Base-by-base conservation (phyloP, 345 rosid species). In the Brassica rapa region DNA sequence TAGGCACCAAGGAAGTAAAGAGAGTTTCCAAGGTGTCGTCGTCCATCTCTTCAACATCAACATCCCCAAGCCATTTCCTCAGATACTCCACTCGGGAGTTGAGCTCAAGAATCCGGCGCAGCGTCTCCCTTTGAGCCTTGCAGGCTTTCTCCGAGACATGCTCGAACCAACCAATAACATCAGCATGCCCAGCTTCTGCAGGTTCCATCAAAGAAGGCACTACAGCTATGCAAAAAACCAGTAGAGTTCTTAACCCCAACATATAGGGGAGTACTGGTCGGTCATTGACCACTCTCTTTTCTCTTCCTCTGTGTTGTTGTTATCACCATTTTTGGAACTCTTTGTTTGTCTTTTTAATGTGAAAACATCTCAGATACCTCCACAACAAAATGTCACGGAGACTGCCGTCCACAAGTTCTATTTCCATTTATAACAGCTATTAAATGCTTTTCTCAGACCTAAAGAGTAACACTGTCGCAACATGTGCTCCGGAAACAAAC, bases 81-180 rank as follows among this genome's bases (percentile, higher is more conserved):
- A 94, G 79, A 62, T 94, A 94, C 77, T 89, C 97, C 3, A 84
- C 88, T 1, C 88, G 87, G 3, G 73, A 76, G 72, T 94, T 92
- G 53, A 74, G 82, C 71, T 83, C 82, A 23, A 94, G 93, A 72
- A 94, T 92, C 84, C 79, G 82, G 76, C 85, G 84, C 33, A 92
- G 95, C 0, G 95, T 92, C 83, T 92, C 80, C 27, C 83, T 84
- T 82, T 94, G 98, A 8, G 87, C 88, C 4, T 15, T 5, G 43
- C 82, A 83, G 15, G 93, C 88, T 41, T 81, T 86, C 81, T 80
- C 85, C 0, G 97, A 65, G 1, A 86, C 82, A 12, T 75, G 60
- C 16, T 92, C 91, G 56, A 92, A 94, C 97, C 97, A 89, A 8
- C 74, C 27, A 56, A 92, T 80, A 66, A 87, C 85, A 86, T 88